Evolutionary conservation across 257 asterid species (phyloP), one percentile per base, ranked within the genome.

Genomic region (Solanum rostratum): DNA sequence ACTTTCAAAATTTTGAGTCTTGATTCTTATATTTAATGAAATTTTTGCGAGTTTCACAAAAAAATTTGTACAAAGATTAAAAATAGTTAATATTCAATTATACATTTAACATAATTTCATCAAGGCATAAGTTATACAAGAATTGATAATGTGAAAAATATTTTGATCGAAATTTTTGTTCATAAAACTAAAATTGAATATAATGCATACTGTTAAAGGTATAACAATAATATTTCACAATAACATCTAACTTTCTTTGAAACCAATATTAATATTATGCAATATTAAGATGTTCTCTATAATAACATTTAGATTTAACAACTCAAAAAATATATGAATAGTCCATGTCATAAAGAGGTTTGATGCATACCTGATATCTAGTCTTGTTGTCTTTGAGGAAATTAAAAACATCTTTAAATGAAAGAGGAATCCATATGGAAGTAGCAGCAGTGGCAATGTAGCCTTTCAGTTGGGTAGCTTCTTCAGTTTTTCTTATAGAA

Each of bases 361-460:
- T 0, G 19, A 24, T 24, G 52, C 4, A 30, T 19, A 93, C 97
- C 94, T 89, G 88, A 55, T 80, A 65, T 86, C 99, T 90, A 60
- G 62, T 82, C n/a, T 88, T 87, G 43, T 91, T 91, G 83, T 94
- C 94, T 86, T 65, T 88, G 81, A 95, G 88, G 90, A 92, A 92
- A 79, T 87, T 54, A 24, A 94, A 92, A 74, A 94, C 85, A 66
- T 54, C 24, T 80, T 92, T 88, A 7, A 62, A 83, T 0, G 90
- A 62, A 83, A 88, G 33, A 39, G 95, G 97, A 87, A 94, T 92
- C 92, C 94, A 88, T 16, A 91, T 54, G 24, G 98, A 94, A 63
- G 92, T 85, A 18, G 95, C 86, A 19, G 93, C 91, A 73, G 90
- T 84, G 15, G 89, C 87, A 41, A 94, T 83, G 63, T 86, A 83